These are phyloP conservation scores for Gryganskiella cystojenkinii DNA, from an alignment of 192 early-diverging fungal genomes.

Conservation along the genomic window DNA sequence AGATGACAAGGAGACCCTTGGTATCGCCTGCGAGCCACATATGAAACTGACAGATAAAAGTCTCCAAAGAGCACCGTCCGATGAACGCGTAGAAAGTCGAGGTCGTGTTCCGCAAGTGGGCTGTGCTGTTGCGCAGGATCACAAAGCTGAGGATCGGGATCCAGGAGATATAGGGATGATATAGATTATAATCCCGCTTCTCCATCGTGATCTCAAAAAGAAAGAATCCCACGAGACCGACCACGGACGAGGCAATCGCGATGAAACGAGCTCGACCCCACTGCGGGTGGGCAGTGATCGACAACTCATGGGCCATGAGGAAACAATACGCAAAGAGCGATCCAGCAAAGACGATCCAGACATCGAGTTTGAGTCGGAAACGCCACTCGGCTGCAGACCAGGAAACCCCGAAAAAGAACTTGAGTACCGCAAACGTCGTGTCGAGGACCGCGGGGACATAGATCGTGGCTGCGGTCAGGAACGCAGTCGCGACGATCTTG, in stretches of 20 bases:
- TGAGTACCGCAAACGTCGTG: constrained; percentile 54
- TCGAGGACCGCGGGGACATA: constrained; percentile 55
- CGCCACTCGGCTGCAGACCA: constrained; percentile 78
- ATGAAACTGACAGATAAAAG: constrained; percentile 84
- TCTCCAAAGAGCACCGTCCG: constrained; percentile 76
- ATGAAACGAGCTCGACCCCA: constrained; percentile 55
- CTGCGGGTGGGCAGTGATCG: constrained; percentile 38
- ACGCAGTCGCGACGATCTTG: constrained; percentile 62
- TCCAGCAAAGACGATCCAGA: constrained; percentile 74
- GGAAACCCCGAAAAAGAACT: constrained; percentile 54
- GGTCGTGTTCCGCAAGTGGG: constrained; percentile 60
- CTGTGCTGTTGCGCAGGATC: constrained; percentile 72
- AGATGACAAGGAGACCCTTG: constrained; percentile 72
- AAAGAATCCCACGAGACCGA: constrained; percentile 65
- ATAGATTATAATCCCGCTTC: constrained; percentile 74
- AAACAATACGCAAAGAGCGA: constrained; percentile 68
- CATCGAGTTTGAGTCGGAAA: constrained; percentile 77
- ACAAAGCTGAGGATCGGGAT: constrained; percentile 71
- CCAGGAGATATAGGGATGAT: constrained; percentile 74
- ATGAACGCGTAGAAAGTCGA: constrained; percentile 66
- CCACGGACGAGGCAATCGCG: constrained; percentile 42
- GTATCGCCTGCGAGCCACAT: constrained; percentile 82
- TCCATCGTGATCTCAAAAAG: constrained; percentile 57
- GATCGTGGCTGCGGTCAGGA: constrained; percentile 48
- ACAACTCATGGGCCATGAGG: constrained; percentile 55